Conservation (phyloP, 352 stramenopile species). For the Pythium guiyangense region DNA sequence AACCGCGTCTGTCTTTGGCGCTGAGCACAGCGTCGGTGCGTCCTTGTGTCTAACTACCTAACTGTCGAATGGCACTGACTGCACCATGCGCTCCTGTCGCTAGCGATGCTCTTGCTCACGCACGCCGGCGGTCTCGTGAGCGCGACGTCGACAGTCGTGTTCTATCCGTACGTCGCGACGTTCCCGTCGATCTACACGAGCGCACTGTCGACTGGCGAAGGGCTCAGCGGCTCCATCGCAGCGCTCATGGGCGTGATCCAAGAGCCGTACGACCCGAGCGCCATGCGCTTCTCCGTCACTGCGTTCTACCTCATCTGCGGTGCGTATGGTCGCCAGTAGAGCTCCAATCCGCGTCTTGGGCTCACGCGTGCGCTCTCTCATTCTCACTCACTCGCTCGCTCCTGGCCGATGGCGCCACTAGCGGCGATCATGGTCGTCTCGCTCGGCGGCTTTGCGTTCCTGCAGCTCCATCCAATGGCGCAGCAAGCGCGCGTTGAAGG, state of each 20-base stretch:
- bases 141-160: slow-evolving; percentile 64
- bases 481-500: slow-evolving; percentile 11
- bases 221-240: slow-evolving; percentile 57
- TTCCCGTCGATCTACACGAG: slow-evolving; percentile 66
- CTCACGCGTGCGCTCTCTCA: too few species aligned
- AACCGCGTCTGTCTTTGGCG: slow-evolving; percentile 42
- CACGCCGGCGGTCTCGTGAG: slow-evolving; percentile 66
- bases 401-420: slow-evolving; percentile 4
- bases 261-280: slow-evolving; percentile 32
- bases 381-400: too few species aligned
- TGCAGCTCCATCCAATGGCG: slow-evolving; percentile 41
- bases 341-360: too few species aligned
- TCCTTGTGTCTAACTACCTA: too few species aligned
- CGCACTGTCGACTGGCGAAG: slow-evolving; percentile 55
- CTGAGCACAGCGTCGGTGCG: slow-evolving; percentile 45
- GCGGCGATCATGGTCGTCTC: slow-evolving; percentile 51
- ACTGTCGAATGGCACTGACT: too few species aligned
- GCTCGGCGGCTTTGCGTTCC: slow-evolving; percentile 44
- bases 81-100: not conserved
- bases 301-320: slow-evolving; percentile 58
- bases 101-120: slow-evolving; percentile 57
- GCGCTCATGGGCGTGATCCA: slow-evolving; percentile 57
- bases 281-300: slow-evolving; percentile 52
- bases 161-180: slow-evolving; percentile 65
- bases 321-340: slow-evolving; percentile 11